Base-by-base conservation (phyloP, 2,329 filamentous ascomycete species). In the Sclerotinia nivalis region DNA sequence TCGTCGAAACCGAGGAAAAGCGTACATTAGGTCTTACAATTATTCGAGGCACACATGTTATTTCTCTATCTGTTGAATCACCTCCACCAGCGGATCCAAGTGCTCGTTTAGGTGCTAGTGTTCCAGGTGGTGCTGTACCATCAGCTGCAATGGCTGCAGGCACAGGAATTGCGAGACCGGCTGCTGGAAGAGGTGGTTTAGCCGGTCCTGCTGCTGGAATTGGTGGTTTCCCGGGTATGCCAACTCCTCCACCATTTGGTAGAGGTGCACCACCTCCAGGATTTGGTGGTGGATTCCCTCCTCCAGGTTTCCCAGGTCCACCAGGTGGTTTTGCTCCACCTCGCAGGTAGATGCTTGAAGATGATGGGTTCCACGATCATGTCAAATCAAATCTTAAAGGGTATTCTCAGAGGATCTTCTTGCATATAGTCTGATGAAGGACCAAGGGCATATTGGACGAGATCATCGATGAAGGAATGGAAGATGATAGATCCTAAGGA, bases 11-110 rank as follows among this genome's bases (percentile, higher is more conserved):
- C 20, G 95, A 99, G 83, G 96, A 98, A 84, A 98, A 98, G 86
- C 91, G 96, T 78, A 97, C 93, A n/a, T 88, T 99, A 49, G 96
- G 96, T 70, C 86, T 99, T 74, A 94, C 93, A 25, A 99, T 99
- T 76, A 88, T 99, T 73, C 93, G 96, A 77, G 96, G 96, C 77
- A 93, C 94, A 70, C 92, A 97, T 76, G 96, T 99, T 73, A 92
- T 99, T 73, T 97, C 94, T 31, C 88, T 97, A 72, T 97, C 95
- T 12, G 94, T 97, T 73, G 96, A 99, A 79, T 96, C 95, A 70
- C 95, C 96, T 69, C 96, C 96, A 60, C 95, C 96, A 13, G 93
- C 94, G 77, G 96, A 99, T 78, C 95, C 96, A 68, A 93, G 93
- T 76, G 89, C 95, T 62, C 88, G 96, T 81, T 87, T 99, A 72